These are phyloP conservation scores for Pseudognaphalium luteoalbum DNA, from an alignment of 129 eudicot genomes.

Conservation along the genomic window DNA sequence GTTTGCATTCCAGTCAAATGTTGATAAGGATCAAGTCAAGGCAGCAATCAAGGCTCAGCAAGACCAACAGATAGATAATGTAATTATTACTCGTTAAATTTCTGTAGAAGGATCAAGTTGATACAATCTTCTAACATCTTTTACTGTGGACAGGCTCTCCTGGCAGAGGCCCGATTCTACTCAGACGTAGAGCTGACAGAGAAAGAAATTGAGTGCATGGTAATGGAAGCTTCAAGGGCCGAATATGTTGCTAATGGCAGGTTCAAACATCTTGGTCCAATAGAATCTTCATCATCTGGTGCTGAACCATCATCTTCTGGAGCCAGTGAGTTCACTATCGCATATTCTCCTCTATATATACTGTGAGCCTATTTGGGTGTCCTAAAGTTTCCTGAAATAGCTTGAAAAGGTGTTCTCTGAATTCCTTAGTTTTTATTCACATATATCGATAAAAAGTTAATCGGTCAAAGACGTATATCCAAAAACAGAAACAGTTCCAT, in stretches of 20 bases:
- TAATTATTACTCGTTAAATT: conserved; percentile 26
- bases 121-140: conserved; percentile 5
- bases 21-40: conserved; percentile 88
- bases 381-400: no score
- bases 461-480: no score
- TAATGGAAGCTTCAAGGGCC: conserved; percentile 93
- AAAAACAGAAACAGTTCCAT: no score
- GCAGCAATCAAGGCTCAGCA: conserved; percentile 99
- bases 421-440: no score
- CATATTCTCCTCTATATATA: neutral
- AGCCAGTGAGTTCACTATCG: conserved; percentile 51
- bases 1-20: conserved; percentile 51
- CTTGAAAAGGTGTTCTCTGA: no score
- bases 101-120: no score
- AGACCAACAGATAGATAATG: conserved; percentile 96
- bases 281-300: conserved; percentile 82
- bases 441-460: no score
- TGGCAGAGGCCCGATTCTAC: conserved; percentile 91
- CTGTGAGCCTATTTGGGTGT: neutral
- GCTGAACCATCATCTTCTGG: conserved; percentile 99
- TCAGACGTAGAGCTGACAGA: conserved; percentile 96
- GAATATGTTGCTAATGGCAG: conserved; percentile 77
- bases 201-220: conserved; percentile 96
- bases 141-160: conserved; percentile 63
- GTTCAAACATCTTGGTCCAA: conserved; percentile 61